Evolutionary conservation across 352 stramenopile species (phyloP), one percentile per base, ranked within the genome.

Genomic region (Phytophthora hybrid): DNA sequence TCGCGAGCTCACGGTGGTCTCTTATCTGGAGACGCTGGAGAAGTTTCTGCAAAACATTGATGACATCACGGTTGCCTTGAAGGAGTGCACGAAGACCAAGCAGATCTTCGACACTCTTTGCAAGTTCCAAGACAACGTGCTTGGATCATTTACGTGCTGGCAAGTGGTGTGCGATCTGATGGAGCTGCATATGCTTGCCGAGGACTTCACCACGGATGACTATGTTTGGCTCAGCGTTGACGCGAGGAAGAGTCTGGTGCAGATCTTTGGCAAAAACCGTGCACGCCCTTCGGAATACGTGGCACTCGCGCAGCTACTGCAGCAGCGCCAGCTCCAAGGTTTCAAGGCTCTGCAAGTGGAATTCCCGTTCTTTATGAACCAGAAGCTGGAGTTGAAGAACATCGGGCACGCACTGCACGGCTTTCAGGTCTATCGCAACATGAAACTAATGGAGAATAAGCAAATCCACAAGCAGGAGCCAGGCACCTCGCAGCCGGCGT

Each of bases 141-240:
- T 95, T 41, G 88, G 88, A n/a, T 93, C 88, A 13, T 95, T 94
- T 78, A 95, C 88, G n/a, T 92, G 88, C 67, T 95, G 88, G 88
- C 88, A 95, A 71, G 76, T 95, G 19, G 84, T 91, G 62, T 92
- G 84, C 21, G 88, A 95, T 66, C 63, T 95, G 41, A 86, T 94
- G 71, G 87, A 92, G 61, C 79, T 95, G 31, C 88, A 92, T 56
- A 80, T 94, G 68, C 73, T 95, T 63, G 44, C 71, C 5, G 75
- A 91, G 44, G 75, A 84, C 13, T 83, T 93, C 18, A 65, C 79
- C 26, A 74, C 75, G 39, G 83, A 92, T 32, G 83, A 94, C n/a
- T 95, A 90, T 47, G 86, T 95, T 57, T 95, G 87, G 87, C 80
- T 95, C 14, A 93, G 76, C n/a, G 52, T 86, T 16, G 85, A 95